phyloP scores from a whole-genome alignment of 768 basidiomycete genomes.

The Podaxis sp. region DNA sequence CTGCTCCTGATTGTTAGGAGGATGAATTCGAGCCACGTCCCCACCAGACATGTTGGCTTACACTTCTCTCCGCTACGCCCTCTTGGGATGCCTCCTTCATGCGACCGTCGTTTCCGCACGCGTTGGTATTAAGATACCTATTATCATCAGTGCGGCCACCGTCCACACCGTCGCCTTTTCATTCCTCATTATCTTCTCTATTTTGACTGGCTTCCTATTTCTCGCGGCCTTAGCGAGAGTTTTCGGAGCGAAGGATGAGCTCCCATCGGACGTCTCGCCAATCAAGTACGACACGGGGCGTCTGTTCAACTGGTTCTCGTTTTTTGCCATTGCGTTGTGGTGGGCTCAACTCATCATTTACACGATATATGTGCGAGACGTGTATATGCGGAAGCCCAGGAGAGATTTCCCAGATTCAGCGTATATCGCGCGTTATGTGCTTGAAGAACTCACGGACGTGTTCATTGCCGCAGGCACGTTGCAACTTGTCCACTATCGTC shows the following conservation, averaged over 20 bases:
- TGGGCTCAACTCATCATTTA: conserved; percentile 7
- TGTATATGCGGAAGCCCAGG: background rate
- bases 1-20: background rate
- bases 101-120: background rate
- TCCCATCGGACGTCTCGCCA: conserved; percentile 1
- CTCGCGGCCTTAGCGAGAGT: background rate
- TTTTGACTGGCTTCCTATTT: background rate
- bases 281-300: background rate
- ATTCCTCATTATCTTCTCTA: conserved; percentile 4
- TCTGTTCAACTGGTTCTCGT: background rate
- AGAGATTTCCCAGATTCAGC: conserved; percentile 1
- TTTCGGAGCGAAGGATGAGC: background rate
- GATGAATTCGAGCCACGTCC: background rate
- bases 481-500: conserved; percentile 8
- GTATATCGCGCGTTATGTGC: background rate
- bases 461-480: background rate
- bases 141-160: background rate
- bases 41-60: background rate
- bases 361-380: conserved; percentile 1
- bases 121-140: conserved; percentile 3
- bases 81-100: background rate
- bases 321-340: conserved; percentile 1
- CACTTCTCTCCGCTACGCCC: background rate
- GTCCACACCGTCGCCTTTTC: conserved; percentile 3
- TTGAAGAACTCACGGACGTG: conserved; percentile 1